Conservation (phyloP, 805 yeast species). For the Suhomyces sp. region DNA sequence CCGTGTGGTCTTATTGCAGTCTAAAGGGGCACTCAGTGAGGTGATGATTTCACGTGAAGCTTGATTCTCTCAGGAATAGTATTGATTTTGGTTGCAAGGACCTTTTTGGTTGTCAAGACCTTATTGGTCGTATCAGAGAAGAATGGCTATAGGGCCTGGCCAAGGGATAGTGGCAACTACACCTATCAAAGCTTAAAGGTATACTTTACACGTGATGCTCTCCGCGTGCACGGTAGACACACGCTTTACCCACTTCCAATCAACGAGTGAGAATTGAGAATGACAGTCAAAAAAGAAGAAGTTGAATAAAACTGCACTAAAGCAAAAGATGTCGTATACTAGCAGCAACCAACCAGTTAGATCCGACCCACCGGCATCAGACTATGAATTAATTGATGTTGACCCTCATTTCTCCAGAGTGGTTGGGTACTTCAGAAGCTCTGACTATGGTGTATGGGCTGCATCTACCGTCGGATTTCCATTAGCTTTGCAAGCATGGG, state of each 20-base stretch:
- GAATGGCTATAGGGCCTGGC: background rate
- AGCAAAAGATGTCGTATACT: constrained; percentile 36
- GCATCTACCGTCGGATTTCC: constrained; percentile 43
- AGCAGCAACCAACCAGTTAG: constrained; percentile 40
- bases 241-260: constrained; percentile 24
- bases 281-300: constrained; percentile 10
- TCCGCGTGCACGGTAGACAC: background rate
- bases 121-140: background rate
- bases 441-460: constrained; percentile 57
- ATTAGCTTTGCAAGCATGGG: constrained; percentile 40
- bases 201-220: background rate
- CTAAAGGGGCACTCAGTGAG: background rate
- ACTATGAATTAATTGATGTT: constrained; percentile 59
- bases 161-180: background rate
- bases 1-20: constrained; percentile 1
- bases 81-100: background rate
- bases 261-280: constrained; percentile 30
- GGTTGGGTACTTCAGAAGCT: constrained; percentile 64
- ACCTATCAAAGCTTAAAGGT: background rate
- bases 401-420: constrained; percentile 78
- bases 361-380: constrained; percentile 32
- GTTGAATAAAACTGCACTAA: background rate
- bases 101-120: too few relatives aligned
- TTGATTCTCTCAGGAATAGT: background rate
- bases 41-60: background rate